Base-by-base conservation (phyloP, 1,139 yeast species). In the Kodamaea sp. region DNA sequence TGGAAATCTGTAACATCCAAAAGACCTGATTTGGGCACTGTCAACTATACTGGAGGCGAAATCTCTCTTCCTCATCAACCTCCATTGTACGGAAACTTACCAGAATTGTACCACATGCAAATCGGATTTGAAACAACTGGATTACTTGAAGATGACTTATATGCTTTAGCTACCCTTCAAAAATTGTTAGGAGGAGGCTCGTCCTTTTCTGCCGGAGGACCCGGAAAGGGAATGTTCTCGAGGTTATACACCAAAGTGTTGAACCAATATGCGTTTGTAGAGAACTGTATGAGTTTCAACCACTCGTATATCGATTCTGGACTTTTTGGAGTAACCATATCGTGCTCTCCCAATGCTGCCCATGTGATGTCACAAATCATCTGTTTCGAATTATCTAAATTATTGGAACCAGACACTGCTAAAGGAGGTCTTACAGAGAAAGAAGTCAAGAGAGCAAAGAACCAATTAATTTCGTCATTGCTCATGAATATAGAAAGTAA, bases 201-300 rank as follows among this genome's bases (percentile, higher is more conserved):
- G 6, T 89, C 97, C 1, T 92, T 92, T 55, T 83, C 95, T 15
- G 97, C 99, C 8, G 99, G 99, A 46, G 99, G 99, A 0, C 99
- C 99, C n/a, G 99, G 99, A 36, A 92, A 92, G 62, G 99, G 99
- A 5, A 90, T 92, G 97, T 94, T 89, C 59, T 87, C 97, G 2
- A 74, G 98, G 41, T 76, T 94, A 20, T 92, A 89, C 65, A 88
- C 96, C 0, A 78, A 90, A 48, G 96, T 92, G 2, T 71, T 92
- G 54, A 92, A 92, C 63, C 92, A 85, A 57, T 87, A 85, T 57
- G 95, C 95, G 27, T 90, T 85, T 59, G 82, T 92, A 38, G 98
- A 92, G 55, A 84, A 85, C 51, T 89, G 97, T 57, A 71, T 80
- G 50, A 77, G 95, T 15, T 89, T 89, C 64, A 89, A 90, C 59